Percentiles rank a stretch among this genome's conserved stretches.
phyloP scores from a whole-genome alignment of 441 rosid genomes.

The Mallotus japonicus region DNA sequence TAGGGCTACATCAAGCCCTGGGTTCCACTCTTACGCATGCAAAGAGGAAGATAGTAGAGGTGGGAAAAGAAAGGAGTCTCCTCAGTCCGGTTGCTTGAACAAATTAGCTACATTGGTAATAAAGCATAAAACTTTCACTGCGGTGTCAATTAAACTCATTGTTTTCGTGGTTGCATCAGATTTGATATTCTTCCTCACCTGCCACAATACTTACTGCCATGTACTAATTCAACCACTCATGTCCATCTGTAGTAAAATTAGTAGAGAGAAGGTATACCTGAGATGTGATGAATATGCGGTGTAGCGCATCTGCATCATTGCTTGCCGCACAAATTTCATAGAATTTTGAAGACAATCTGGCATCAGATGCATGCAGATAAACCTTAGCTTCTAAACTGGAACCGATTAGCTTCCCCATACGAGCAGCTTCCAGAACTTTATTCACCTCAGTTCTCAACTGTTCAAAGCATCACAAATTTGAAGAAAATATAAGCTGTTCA shows the following conservation, averaged over 20 bases:
- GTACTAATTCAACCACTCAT: too few relatives aligned
- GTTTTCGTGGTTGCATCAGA: not conserved
- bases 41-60: not conserved
- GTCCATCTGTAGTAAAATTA: not conserved
- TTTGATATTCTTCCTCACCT: not conserved
- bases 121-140: not conserved
- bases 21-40: not conserved
- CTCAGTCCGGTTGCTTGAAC: not conserved
- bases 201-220: too few relatives aligned
- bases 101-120: not conserved
- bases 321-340: slow-evolving; percentile 49
- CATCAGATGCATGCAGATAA: slow-evolving; percentile 54
- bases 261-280: slow-evolving; percentile 47
- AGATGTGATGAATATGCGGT: slow-evolving; percentile 83
- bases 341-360: slow-evolving; percentile 53
- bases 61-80: not conserved
- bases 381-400: slow-evolving; percentile 97
- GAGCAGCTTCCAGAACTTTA: slow-evolving; percentile 87
- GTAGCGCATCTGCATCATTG: slow-evolving; percentile 71
- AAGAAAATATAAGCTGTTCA: not conserved
- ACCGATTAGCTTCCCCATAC: slow-evolving; percentile 75
- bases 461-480: not conserved
- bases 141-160: not conserved
- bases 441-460: slow-evolving; percentile 97
- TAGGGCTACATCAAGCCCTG: not conserved